Percentiles rank a stretch among this genome's conserved stretches.
These are phyloP conservation scores for Rubia balearica DNA, from an alignment of 305 asterid species.

Conservation along the genomic window DNA sequence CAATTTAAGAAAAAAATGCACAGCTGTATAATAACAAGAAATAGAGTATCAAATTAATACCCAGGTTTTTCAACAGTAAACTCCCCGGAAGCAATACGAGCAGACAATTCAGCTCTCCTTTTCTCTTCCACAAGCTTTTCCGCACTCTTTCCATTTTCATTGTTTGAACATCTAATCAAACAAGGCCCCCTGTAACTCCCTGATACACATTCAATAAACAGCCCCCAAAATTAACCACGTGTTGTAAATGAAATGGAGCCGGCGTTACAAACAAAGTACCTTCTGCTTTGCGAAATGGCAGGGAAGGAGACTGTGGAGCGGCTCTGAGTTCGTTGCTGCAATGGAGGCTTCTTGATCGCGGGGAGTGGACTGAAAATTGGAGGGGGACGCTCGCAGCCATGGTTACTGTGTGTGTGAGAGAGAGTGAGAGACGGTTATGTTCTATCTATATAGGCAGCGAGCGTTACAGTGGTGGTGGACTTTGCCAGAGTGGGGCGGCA, in stretches of 20 bases:
- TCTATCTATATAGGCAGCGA: background rate
- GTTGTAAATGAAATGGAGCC: background rate
- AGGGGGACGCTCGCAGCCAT: constrained; percentile 62
- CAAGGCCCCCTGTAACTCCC: constrained; percentile 20
- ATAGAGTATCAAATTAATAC: constrained; percentile 22
- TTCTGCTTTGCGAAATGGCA: constrained; percentile 24
- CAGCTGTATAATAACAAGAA: background rate
- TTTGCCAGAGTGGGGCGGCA: constrained; percentile 10
- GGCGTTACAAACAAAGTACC: constrained; percentile 25
- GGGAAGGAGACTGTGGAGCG: constrained; percentile 10
- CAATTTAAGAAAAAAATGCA: constrained; percentile 7
- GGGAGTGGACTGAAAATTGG: constrained; percentile 40
- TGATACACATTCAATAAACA: background rate
- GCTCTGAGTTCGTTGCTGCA: constrained; percentile 24
- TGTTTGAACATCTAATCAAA: constrained; percentile 13
- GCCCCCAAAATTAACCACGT: background rate
- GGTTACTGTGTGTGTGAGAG: constrained; percentile 10
- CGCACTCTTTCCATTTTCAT: constrained; percentile 46
- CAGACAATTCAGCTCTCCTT: constrained; percentile 71
- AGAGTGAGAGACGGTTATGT: constrained; percentile 24
- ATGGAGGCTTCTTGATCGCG: constrained; percentile 18
- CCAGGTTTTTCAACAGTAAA: constrained; percentile 68
- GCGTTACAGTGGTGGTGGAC: background rate
- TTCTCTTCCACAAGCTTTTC: constrained; percentile 56
- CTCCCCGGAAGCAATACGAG: constrained; percentile 83